A percentile compares a stretch with the other conserved stretches of the same genome.
Evolutionary conservation across 805 yeast genomes (phyloP).

Genomic region (Candida fluviatilis): DNA sequence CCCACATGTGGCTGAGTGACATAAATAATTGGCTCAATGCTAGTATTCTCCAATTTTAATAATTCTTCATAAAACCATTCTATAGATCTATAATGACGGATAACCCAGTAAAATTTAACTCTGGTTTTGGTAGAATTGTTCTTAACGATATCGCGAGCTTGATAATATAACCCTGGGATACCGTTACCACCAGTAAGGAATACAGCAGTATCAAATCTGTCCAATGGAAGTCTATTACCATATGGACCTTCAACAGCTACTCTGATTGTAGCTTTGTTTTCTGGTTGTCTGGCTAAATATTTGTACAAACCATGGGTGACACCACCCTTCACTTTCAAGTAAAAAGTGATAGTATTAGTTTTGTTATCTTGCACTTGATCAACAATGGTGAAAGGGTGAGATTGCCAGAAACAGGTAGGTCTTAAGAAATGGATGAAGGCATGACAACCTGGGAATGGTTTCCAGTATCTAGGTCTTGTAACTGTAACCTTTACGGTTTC

Average conservation of each 20-base stretch:
- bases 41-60: slow-evolving; percentile 25
- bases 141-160: slow-evolving; percentile 24
- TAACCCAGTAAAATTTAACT: slow-evolving; percentile 34
- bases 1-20: slow-evolving; percentile 30
- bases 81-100: slow-evolving; percentile 35
- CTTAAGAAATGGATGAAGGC: slow-evolving; percentile 37
- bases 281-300: slow-evolving; percentile 22
- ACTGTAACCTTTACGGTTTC: slow-evolving; percentile 40
- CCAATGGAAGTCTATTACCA: slow-evolving; percentile 28
- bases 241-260: slow-evolving; percentile 41
- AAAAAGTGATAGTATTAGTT: slow-evolving; percentile 42
- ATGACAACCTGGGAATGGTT: slow-evolving; percentile 35
- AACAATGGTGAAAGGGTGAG: slow-evolving; percentile 43
- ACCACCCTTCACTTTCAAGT: slow-evolving; percentile 51
- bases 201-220: slow-evolving; percentile 24
- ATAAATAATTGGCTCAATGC: slow-evolving; percentile 36
- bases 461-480: slow-evolving; percentile 45
- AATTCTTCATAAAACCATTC: slow-evolving; percentile 40
- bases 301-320: slow-evolving; percentile 37
- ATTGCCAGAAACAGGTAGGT: slow-evolving; percentile 41
- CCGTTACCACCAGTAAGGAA: slow-evolving; percentile 40
- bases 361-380: slow-evolving; percentile 12
- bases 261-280: slow-evolving; percentile 18
- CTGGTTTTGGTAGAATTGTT: slow-evolving; percentile 8
- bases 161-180: slow-evolving; percentile 34